Conservation (phyloP, 2,329 filamentous ascomycete genomes). For the Biscogniauxia marginata region DNA sequence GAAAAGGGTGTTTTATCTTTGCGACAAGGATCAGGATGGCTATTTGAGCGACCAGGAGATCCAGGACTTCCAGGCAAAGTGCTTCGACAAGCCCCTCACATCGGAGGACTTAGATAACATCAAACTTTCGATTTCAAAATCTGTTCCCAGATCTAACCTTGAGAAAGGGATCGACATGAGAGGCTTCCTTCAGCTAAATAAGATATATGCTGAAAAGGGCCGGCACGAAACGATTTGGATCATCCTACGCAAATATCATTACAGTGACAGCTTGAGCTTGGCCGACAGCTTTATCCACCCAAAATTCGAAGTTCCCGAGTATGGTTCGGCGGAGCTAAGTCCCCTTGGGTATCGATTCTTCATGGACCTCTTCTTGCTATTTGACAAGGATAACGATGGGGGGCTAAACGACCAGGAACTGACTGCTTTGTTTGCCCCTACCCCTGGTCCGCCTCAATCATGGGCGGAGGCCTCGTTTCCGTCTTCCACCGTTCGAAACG, state of each 20-base stretch:
- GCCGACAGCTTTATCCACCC: constrained; percentile 90
- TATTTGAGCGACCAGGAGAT: constrained; percentile 89
- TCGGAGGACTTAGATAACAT: constrained; percentile 85
- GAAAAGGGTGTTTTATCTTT: constrained; percentile 90
- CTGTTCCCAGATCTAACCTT: constrained; percentile 59
- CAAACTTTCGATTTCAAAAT: constrained; percentile 78
- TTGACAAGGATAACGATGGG: constrained; percentile 97
- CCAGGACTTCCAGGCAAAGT: constrained; percentile 84
- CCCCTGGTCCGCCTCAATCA: constrained; percentile 80
- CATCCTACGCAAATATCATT: constrained; percentile 90
- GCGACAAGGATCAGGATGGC: constrained; percentile 94
- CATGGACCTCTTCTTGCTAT: constrained; percentile 90
- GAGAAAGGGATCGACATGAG: constrained; percentile 74
- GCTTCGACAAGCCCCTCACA: constrained; percentile 84
- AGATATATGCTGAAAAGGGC: constrained; percentile 94
- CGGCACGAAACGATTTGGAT: constrained; percentile 99
- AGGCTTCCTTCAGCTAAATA: constrained; percentile 89
- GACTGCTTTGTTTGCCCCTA: constrained; percentile 84
- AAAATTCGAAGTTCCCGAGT: constrained; percentile 90
- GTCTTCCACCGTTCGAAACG: constrained; percentile 89
- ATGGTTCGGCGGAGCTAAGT: constrained; percentile 88
- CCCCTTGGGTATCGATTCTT: constrained; percentile 96
- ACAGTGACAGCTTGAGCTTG: constrained; percentile 90
- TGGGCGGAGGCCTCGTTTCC: constrained; percentile 92
- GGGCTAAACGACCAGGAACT: constrained; percentile 86